These are phyloP conservation scores for Raphanus sativus DNA, from an alignment of 345 rosid genomes.

Conservation along the genomic window DNA sequence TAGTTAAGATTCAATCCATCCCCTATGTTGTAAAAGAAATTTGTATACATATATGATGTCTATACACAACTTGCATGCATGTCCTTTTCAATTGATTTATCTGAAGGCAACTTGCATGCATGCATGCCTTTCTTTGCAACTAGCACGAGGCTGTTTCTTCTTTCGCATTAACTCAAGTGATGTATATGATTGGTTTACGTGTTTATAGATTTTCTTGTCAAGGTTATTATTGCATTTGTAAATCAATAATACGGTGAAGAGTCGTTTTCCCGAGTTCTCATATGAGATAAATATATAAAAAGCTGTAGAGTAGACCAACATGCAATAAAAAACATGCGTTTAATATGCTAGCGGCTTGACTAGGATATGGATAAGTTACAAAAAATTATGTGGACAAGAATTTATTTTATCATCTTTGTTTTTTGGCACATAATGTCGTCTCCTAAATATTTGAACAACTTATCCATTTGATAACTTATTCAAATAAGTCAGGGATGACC, in stretches of 20 bases:
- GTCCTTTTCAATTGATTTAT: too few relatives aligned
- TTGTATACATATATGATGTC: too few relatives aligned
- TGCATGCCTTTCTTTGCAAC: too few relatives aligned
- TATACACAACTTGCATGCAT: too few relatives aligned
- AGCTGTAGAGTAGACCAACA: slow-evolving; percentile 12
- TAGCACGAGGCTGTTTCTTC: too few relatives aligned
- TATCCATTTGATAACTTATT: background rate
- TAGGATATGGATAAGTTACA: slow-evolving; percentile 34
- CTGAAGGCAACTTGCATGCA: too few relatives aligned
- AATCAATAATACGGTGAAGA: slow-evolving; percentile 4
- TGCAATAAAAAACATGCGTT: slow-evolving; percentile 9
- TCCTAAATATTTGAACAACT: background rate
- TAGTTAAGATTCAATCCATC: too few relatives aligned
- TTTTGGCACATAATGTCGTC: slow-evolving; percentile 5
- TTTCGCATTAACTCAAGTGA: too few relatives aligned
- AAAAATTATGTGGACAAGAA: slow-evolving; percentile 23
- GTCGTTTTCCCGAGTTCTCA: slow-evolving; percentile 23
- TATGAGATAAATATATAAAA: background rate
- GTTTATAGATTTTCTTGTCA: background rate
- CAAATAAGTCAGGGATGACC: background rate
- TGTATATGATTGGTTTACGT: too few relatives aligned
- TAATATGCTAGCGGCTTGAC: slow-evolving; percentile 12
- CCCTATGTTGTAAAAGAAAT: too few relatives aligned
- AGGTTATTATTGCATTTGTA: background rate
- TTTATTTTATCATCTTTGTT: slow-evolving; percentile 15